Base-by-base conservation (phyloP, 352 stramenopile genomes). In the Pythium aquatile region DNA sequence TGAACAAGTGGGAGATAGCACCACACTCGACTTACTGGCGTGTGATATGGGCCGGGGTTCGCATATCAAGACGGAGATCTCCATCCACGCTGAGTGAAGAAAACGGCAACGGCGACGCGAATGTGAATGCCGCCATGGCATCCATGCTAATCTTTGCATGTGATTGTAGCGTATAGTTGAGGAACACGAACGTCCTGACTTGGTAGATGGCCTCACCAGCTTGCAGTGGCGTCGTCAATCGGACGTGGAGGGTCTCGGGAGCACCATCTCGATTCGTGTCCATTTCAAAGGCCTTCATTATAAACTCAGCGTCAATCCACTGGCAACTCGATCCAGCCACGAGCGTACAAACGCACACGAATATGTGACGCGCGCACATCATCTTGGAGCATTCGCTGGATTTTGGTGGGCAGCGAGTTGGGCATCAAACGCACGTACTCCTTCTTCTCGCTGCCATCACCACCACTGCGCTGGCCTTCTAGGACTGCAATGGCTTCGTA, bases 91-190 rank as follows among this genome's bases (percentile, higher is more conserved):
- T 52, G 1, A 93, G 60, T 14, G 65, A 61, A 10, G 68, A 55
- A 8, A 74, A 78, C 13, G 73, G 55, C 20, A 89, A 53, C 17
- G 68, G 60, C 13, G 73, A 87, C 8, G 69, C 68, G 58, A 83
- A 62, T 5, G 66, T 74, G 53, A 74, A 63, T 26, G 78, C 66
- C 2, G 75, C 75, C 13, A 91, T 6, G 5, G 74, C 75, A 53
- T 94, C 83, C 78, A 94, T 93, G 30, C 80, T 86, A 24, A 95
- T 51, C 49, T 78, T 75, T 6, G 68, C 77, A 33, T 78, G 74
- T 26, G 63, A 74, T 63, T 78, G 56, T 10, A 93, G 59, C 11
- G 81, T 83, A 61, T 77, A 87, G 72, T 89, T 77, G 47, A 93
- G 80, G 20, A 90, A 63, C 3, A 79, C 70, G n/a, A 89, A 33